Evolutionary conservation across 352 stramenopile species (phyloP), one percentile per base, ranked within the genome.

Genomic region (Pilasporangium apinafurcum): DNA sequence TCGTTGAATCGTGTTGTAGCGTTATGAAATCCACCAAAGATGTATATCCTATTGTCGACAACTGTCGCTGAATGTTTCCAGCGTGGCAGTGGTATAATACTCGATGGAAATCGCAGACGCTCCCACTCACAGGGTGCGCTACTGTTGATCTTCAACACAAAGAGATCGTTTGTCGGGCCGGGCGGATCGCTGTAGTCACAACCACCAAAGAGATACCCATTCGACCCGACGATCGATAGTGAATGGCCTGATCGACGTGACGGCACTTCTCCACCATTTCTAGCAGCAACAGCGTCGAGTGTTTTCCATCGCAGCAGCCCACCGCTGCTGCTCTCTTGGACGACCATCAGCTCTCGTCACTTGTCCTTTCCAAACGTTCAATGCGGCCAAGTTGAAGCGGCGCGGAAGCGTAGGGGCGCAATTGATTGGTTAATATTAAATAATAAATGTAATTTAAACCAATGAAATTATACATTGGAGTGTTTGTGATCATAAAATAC

Each of bases 1-100:
- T 98, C 95, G 42, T 98, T 98, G 37, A 98, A 97, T 8, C 92
- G 74, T 37, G 65, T 65, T 2, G 71, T 74, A 47, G 72, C 86
- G 49, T 62, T 96, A 44, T 91, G 79, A 57, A 98, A 98, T 7
- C 95, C 95, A 7, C 95, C 95, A 62, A 98, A 98, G 12, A 98
- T 56, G 29, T 97, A 75, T 34, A 97, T 92, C 55, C 87, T 86
- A 52, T 73, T 74, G 68, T 92, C 80, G 44, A 96, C 78, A 37
- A 88, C 68, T 4, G 80, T 92, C 20, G 87, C 86, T 44, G 82
- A 95, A 64, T 98, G 94, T 48, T 97, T 89, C 81, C 87, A 96
- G 20, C 87, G 60, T 24, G 70, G 76, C 46, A 59, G 44, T 12
- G 76, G 87, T 40, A 46, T 53, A 8, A 39, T 39, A 2, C 29